A percentile compares a stretch with the other conserved stretches of the same genome.
Conservation (phyloP, 2,329 filamentous ascomycete genomes). For the Phoma herbarum region DNA sequence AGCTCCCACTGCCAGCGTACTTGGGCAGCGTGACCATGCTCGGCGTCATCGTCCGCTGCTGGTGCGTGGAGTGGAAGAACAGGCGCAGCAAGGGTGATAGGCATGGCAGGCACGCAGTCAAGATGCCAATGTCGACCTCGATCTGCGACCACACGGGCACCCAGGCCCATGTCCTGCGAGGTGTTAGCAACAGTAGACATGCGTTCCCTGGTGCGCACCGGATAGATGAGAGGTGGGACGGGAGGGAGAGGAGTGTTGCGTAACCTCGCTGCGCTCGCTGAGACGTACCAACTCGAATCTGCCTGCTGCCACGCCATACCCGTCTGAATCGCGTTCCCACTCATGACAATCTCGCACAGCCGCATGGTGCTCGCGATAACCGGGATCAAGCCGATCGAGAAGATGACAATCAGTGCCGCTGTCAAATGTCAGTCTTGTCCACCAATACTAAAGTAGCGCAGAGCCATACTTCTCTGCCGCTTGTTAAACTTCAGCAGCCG, state of each 20-base stretch:
- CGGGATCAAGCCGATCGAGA: constrained; percentile 40
- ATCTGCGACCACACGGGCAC: constrained; percentile 45
- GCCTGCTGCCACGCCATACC: constrained; percentile 29
- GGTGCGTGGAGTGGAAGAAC: constrained; percentile 28
- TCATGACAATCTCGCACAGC: constrained; percentile 37
- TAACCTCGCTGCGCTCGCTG: too few relatives aligned
- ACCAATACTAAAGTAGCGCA: background rate
- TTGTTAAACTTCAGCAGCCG: constrained; percentile 37
- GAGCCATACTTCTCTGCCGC: constrained; percentile 35
- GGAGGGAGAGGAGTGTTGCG: too few relatives aligned
- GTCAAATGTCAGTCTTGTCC: background rate
- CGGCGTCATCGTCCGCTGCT: constrained; percentile 16
- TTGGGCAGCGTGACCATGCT: constrained; percentile 28
- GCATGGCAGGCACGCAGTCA: constrained; percentile 41
- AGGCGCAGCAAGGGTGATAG: constrained; percentile 37
- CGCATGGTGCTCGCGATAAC: constrained; percentile 40
- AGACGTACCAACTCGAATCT: constrained; percentile 35
- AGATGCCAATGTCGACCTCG: constrained; percentile 42
- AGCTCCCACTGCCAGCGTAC: constrained; percentile 26
- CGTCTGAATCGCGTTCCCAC: constrained; percentile 18
- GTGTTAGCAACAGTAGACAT: too few relatives aligned
- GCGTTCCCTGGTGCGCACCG: too few relatives aligned
- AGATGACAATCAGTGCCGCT: constrained; percentile 34
- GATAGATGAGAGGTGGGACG: too few relatives aligned
- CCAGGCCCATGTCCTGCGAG: constrained; percentile 37